Base-by-base conservation (phyloP, 1,284 basidiomycete species). In the Anthracocystis walkeri region DNA sequence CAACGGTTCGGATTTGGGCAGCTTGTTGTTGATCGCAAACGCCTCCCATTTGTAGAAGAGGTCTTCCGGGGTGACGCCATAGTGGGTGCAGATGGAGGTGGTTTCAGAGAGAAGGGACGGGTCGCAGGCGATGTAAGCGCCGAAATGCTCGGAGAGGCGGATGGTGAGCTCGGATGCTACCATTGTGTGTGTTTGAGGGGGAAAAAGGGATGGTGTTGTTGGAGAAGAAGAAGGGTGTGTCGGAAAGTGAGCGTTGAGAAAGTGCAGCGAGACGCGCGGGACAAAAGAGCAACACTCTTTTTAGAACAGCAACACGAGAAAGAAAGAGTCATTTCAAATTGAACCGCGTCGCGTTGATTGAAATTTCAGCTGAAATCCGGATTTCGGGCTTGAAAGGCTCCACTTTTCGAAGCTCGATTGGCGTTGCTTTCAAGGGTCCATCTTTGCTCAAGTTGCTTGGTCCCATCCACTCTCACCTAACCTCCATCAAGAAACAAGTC, bases 31-130 rank as follows among this genome's bases (percentile, higher is more conserved):
- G 60, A 81, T 48, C 12, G 75, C 67, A 31, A 79, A 76, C 2
- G 80, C 77, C 50, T 80, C 79, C 64, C 67, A 79, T 60, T 81
- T 80, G 65, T 79, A 82, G 49, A 67, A 82, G 44, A 82, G 65
- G 35, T 77, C 75, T 53, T 79, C 58, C 14, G 80, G 69, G 10
- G 69, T 51, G 51, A 80, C 61, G 23, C 38, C 35, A 51, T 77
- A 80, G 33, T 70, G 65, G 2, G 58, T 64, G 54, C 73, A 71
- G 58, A 75, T 72, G 11, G 77, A 78, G 40, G 66, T 72, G 56
- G 66, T 49, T 53, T 78, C 77, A 20, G 62, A 27, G 48, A 78
- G 63, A 11, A 78, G 57, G 1, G 67, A 46, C 0, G 65, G 61
- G 23, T 78, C 70, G 46, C 12, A 46, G 27, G 65, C 61, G 35